Evolutionary conservation across 2,329 filamentous ascomycete species (phyloP).

Genomic region (Catunica adiposa): DNA sequence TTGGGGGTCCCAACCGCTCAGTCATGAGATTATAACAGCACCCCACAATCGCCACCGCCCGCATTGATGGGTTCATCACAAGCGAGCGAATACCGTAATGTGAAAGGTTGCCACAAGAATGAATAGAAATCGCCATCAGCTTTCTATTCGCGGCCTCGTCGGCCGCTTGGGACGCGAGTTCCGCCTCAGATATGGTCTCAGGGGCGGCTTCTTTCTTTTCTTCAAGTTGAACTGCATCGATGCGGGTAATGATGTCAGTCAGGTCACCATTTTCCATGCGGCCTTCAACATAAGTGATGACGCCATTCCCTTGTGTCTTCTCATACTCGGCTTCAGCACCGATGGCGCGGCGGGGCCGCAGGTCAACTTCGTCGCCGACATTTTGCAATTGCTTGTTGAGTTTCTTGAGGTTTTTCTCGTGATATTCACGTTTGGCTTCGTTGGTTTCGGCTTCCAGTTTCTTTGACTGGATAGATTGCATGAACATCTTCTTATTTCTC

Average conservation of each 20-base stretch:
- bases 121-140: constrained; percentile 83
- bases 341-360: constrained; percentile 35
- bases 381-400: constrained; percentile 11
- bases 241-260: constrained; percentile 45
- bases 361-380: constrained; percentile 21
- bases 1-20: constrained; percentile 71
- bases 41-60: constrained; percentile 85
- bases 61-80: constrained; percentile 64
- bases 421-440: constrained; percentile 20
- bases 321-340: constrained; percentile 31
- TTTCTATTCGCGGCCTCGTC: constrained; percentile 17
- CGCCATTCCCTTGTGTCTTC: constrained; percentile 45
- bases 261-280: constrained; percentile 58
- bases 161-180: constrained; percentile 15
- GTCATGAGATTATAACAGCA: constrained; percentile 97
- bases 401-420: constrained; percentile 13
- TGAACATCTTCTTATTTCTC: constrained; percentile 69
- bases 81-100: constrained; percentile 85
- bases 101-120: constrained; percentile 94
- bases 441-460: constrained; percentile 30
- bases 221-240: constrained; percentile 23
- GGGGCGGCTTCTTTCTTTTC: constrained; percentile 15
- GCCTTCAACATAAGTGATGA: constrained; percentile 64
- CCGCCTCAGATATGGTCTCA: constrained; percentile 12
- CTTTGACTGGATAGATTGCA: constrained; percentile 33